These are phyloP conservation scores for Alternaria sp. DNA, from an alignment of 2,329 filamentous ascomycete species.

Conservation along the genomic window DNA sequence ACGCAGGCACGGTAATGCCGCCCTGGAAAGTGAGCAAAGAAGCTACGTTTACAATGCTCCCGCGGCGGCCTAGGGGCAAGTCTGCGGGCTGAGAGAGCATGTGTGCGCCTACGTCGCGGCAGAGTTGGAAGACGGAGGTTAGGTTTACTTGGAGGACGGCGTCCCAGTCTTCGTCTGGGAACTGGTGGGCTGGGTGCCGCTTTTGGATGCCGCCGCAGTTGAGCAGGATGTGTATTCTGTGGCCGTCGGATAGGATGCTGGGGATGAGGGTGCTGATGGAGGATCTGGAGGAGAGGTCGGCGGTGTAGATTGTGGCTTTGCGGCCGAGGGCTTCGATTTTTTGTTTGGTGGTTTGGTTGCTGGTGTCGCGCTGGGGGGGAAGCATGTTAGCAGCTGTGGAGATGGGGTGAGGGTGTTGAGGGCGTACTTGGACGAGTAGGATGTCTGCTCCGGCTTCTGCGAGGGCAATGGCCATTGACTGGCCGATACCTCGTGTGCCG, in stretches of 20 bases:
- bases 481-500: conserved; percentile 61
- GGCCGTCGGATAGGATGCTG: conserved; percentile 66
- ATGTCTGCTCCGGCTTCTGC: conserved; percentile 62
- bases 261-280: conserved; percentile 70
- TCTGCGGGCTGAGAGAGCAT: conserved; percentile 68
- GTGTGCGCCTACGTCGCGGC: conserved; percentile 79
- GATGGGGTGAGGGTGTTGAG: not conserved
- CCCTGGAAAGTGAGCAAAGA: conserved; percentile 85
- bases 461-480: conserved; percentile 60
- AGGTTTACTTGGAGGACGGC: conserved; percentile 89
- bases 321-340: conserved; percentile 71
- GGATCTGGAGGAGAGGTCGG: conserved; percentile 70
- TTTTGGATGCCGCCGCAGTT: conserved; percentile 90
- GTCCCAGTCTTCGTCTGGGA: conserved; percentile 80
- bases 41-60: conserved; percentile 84
- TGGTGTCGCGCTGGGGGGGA: conserved; percentile 61
- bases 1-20: conserved; percentile 86
- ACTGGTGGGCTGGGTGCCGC: conserved; percentile 76
- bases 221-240: conserved; percentile 77
- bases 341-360: conserved; percentile 65
- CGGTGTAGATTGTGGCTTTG: conserved; percentile 71
- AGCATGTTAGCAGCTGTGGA: conserved; percentile 4
- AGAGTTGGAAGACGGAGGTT: conserved; percentile 78
- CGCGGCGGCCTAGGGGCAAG: conserved; percentile 63
- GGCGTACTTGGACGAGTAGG: conserved; percentile 58